Base-by-base conservation (phyloP, 2,329 filamentous ascomycete genomes). In the Rutstroemia sp. region DNA sequence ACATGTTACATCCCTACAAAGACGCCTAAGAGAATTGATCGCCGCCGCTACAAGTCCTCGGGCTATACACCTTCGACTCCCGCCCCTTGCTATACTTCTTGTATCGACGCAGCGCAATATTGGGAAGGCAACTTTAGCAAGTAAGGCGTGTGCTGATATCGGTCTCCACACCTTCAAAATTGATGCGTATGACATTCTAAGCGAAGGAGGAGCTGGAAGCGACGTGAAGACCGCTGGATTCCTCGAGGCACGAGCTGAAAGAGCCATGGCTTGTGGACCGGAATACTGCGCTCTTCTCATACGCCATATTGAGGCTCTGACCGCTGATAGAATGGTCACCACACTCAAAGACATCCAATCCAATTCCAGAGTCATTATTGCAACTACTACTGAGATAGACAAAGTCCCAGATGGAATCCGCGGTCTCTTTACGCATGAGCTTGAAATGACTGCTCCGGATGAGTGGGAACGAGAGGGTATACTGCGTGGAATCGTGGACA, bases 151-250 rank as follows among this genome's bases (percentile, higher is more conserved):
- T 69, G 81, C 87, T 2, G 92, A 96, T 65, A 86, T 96, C 60
- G 94, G 94, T 3, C 77, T 97, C 16, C 94, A 99, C 69, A 88
- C 85, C 0, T 97, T 96, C 69, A 73, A 82, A 0, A 88, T 99
- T 52, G 91, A 97, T 69, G 88, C 89, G 0, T 96, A 95, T 66
- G 94, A 99, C 65, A 89, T 99, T 44, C 77, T 96, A 4, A 92
- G 90, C n/a, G 92, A 97, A 69, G 89, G 90, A 14, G 87, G 87
- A 46, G 87, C 87, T 1, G 90, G 90, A 53, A 89, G 89, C 8
- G 94, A 99, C 68, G 88, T 95, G 27, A 96, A 97, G 73, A 96
- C 92, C 0, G 92, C 96, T 68, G 92, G 89, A 0, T 88, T 95
- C 63, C 75, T 99, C 16, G 88, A 94, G 67, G 89, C 89, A 4